A percentile compares a stretch with the other conserved stretches of the same genome.
phyloP scores from a whole-genome alignment of 2,329 filamentous ascomycete genomes.

The Ophiostoma ulmi region DNA sequence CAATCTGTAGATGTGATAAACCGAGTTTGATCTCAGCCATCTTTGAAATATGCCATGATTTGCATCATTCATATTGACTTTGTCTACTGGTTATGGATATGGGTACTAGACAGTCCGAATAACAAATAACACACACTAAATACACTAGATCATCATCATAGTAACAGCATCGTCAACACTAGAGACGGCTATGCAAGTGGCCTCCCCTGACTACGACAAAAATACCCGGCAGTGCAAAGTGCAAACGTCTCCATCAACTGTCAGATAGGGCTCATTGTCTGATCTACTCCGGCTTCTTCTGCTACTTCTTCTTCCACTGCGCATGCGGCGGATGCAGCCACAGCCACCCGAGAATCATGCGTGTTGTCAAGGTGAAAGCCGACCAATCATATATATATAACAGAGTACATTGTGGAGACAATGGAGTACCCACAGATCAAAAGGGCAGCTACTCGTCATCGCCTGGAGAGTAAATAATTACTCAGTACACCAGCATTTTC shows the following conservation, averaged over 20 bases:
- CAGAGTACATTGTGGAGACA: background rate
- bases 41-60: no score
- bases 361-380: background rate
- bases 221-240: background rate
- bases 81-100: no score
- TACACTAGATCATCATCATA: background rate
- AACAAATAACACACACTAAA: background rate
- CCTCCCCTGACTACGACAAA: background rate
- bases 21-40: no score
- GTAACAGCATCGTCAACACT: background rate
- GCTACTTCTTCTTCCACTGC: background rate
- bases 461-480: constrained; percentile 7
- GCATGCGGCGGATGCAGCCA: constrained; percentile 9
- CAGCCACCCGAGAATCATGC: constrained; percentile 1
- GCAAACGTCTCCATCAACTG: background rate
- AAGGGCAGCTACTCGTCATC: constrained; percentile 27
- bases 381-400: background rate
- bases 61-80: no score
- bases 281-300: no score
- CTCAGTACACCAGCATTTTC: no score
- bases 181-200: background rate
- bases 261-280: no score
- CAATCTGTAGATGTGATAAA: background rate
- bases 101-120: no score
- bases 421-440: constrained; percentile 11